Conservation (phyloP, 257 asterid species). For the Ehretia macrophylla region DNA sequence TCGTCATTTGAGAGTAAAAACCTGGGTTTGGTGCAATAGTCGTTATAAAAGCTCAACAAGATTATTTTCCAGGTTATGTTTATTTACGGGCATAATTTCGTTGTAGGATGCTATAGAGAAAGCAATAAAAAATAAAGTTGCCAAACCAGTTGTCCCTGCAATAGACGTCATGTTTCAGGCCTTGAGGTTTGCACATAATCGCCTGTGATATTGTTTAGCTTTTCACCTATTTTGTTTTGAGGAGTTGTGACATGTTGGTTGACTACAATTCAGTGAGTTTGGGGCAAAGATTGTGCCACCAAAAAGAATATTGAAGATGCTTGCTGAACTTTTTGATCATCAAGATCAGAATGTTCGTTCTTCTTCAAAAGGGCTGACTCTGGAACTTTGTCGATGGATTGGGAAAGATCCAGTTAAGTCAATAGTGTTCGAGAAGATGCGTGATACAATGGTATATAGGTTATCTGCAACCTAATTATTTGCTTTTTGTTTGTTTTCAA, state of each 20-base stretch:
- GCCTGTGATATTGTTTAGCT: conserved; percentile 3
- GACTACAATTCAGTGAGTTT: conserved; percentile 71
- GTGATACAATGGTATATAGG: conserved; percentile 89
- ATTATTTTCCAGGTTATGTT: no score
- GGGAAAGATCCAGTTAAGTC: conserved; percentile 98
- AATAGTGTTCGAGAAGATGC: conserved; percentile 94
- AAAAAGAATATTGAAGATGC: conserved; percentile 97
- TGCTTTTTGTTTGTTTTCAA: not conserved
- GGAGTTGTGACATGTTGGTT: conserved; percentile 26
- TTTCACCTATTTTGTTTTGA: not conserved
- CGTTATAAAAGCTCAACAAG: no score
- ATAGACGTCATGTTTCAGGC: conserved; percentile 99
- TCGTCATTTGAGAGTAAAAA: no score
- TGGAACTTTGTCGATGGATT: conserved; percentile 99
- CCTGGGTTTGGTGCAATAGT: no score
- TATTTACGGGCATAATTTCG: not conserved
- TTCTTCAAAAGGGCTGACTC: conserved; percentile 90
- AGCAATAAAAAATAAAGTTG: conserved; percentile 95
- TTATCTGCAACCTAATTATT: conserved; percentile 6
- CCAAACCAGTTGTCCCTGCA: conserved; percentile 99
- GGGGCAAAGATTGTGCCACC: conserved; percentile 94
- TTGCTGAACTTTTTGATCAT: conserved; percentile 98
- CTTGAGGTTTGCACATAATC: conserved; percentile 54
- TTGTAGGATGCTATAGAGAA: conserved; percentile 98
- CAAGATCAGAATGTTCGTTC: conserved; percentile 99